Base-by-base conservation (phyloP, 805 yeast genomes). In the Cyberlindnera misumaiensis region DNA sequence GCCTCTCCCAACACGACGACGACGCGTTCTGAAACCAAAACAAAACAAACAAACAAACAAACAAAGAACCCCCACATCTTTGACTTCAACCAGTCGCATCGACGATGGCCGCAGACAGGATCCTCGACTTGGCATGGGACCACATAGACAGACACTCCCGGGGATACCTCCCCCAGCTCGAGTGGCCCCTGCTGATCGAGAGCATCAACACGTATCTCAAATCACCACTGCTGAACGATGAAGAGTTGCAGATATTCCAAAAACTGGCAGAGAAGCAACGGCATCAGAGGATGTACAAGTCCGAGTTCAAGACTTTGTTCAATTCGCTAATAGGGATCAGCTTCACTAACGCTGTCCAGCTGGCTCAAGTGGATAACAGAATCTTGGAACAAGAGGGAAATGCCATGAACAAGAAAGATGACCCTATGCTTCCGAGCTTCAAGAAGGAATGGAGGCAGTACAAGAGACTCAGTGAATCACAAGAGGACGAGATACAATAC, bases 241-340 rank as follows among this genome's bases (percentile, higher is more conserved):
- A 53, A 3, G 63, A 61, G 3, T 37, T 43, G 14, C 42, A 43
- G 14, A 51, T 56, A 9, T 36, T 62, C 10, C 51, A 43, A 13
- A 51, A 56, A n/a, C 63, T 56, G 41, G 48, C 58, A 11, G 51
- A 45, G 14, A 57, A 54, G 6, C 53, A 61, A 20, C 51, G 52
- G n/a, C 48, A 50, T 32, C 47, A 48, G 30, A 58, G 59, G 34
- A 49, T 64, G 1, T 51, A 55, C 36, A 63, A 56, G 40, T 48
- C 55, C 9, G 65, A 62, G 14, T 59, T 62, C 47, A 42, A 48
- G 24, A 45, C 52, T 13, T 40, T 61, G 15, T 62, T 63, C 35
- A 49, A 49, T 18, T 54, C 59, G 6, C 42, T 65, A 16, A 41
- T 59, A 7, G 67, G 67, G 3, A 44, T 49, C n/a, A 48, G 57